A percentile compares a stretch with the other conserved stretches of the same genome.
These are phyloP conservation scores for Coniochaeta hoffmannii DNA, from an alignment of 2,329 filamentous ascomycete species.

Conservation along the genomic window DNA sequence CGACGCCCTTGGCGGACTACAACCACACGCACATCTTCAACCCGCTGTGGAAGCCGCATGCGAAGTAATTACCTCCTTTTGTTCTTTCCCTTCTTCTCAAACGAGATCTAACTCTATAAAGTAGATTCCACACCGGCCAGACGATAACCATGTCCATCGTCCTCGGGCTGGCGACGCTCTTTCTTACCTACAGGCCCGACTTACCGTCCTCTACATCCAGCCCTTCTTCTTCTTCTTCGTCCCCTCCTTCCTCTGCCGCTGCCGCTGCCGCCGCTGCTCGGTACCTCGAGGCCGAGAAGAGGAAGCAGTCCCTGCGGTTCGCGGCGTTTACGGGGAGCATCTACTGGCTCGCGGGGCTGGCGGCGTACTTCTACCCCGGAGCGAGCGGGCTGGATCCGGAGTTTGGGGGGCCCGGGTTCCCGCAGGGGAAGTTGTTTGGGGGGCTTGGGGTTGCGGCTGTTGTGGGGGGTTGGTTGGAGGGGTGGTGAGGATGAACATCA, in stretches of 20 bases:
- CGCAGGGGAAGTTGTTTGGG: too few species aligned
- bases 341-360: slow-evolving; percentile 33
- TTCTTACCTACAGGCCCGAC: slow-evolving; percentile 22
- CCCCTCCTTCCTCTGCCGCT: slow-evolving; percentile 8
- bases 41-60: slow-evolving; percentile 36
- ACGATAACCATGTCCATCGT: slow-evolving; percentile 31
- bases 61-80: slow-evolving; percentile 23
- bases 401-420: slow-evolving; percentile 34
- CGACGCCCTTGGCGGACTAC: slow-evolving; percentile 30
- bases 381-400: slow-evolving; percentile 33
- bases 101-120: background rate
- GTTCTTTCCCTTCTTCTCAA: background rate
- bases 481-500: background rate
- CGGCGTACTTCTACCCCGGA: slow-evolving; percentile 27
- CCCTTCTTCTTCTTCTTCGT: slow-evolving; percentile 19
- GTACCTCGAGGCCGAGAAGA: slow-evolving; percentile 8
- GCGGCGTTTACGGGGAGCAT: slow-evolving; percentile 29
- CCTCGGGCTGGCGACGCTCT: slow-evolving; percentile 28
- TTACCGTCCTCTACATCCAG: background rate
- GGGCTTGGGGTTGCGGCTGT: slow-evolving; percentile 20
- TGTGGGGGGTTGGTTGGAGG: slow-evolving; percentile 10
- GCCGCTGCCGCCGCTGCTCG: background rate
- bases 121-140: slow-evolving; percentile 31
- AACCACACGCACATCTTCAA: slow-evolving; percentile 34
- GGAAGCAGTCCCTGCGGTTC: slow-evolving; percentile 22